A percentile compares a stretch with the other conserved stretches of the same genome.
phyloP scores from a whole-genome alignment of 257 asterid species.

The Lycium barbarum region DNA sequence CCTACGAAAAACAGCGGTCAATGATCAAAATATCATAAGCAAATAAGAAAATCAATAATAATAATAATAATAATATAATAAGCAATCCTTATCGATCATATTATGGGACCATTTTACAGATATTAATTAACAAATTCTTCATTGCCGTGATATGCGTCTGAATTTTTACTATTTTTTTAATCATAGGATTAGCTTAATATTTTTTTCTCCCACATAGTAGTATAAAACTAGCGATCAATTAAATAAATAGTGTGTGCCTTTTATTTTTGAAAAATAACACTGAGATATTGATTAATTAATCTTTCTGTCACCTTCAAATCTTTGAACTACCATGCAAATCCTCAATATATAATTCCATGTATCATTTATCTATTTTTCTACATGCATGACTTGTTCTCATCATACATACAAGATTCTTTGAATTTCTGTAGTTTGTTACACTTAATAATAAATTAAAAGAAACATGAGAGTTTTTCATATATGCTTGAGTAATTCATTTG shows the following conservation, averaged over 20 bases:
- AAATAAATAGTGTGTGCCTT: neutral
- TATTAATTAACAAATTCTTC: conserved; percentile 38
- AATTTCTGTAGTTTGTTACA: neutral
- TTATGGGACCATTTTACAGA: conserved; percentile 35
- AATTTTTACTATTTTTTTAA: conserved; percentile 1
- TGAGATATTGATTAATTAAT: conserved; percentile 9
- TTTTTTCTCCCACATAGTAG: conserved; percentile 41
- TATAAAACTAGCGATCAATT: conserved; percentile 41
- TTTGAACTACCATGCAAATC: conserved; percentile 22
- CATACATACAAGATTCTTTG: conserved; percentile 29
- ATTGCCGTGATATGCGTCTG: conserved; percentile 56
- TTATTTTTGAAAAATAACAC: neutral
- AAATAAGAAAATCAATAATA: neutral
- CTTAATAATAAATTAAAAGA: neutral
- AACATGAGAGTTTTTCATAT: neutral
- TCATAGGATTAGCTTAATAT: conserved; percentile 23
- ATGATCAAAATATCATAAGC: conserved; percentile 49
- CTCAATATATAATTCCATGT: neutral
- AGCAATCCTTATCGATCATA: neutral
- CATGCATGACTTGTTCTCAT: conserved; percentile 27
- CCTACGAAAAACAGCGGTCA: conserved; percentile 61
- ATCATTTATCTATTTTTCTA: neutral
- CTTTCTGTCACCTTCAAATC: conserved; percentile 4
- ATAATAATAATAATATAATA: conserved; percentile 32
- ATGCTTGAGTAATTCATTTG: neutral